These are phyloP conservation scores for Neocatenulostroma microsporum DNA, from an alignment of 2,329 filamentous ascomycete species.

Conservation along the genomic window DNA sequence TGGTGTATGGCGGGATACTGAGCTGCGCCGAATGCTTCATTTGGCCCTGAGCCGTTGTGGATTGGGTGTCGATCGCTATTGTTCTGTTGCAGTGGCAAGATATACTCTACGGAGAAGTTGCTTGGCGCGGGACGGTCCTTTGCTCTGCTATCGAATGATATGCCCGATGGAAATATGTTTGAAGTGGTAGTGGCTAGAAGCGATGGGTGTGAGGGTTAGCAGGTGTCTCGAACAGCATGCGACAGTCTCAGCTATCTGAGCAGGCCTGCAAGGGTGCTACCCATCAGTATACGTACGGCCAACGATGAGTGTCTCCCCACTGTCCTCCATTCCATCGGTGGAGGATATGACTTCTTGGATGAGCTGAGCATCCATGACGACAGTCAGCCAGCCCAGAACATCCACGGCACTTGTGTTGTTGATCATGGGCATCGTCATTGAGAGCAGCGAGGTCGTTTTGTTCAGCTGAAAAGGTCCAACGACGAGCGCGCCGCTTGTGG, in stretches of 20 bases:
- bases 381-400: conserved; percentile 75
- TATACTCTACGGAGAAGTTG: conserved; percentile 23
- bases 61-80: conserved; percentile 22
- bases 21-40: conserved; percentile 50
- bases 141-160: conserved; percentile 27
- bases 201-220: no score
- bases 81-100: conserved; percentile 21
- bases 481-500: conserved; percentile 51
- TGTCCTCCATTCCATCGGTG: conserved; percentile 61
- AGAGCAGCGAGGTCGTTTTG: conserved; percentile 64
- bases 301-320: conserved; percentile 62
- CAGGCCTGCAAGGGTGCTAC: no score
- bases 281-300: no score
- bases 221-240: no score
- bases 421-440: conserved; percentile 71
- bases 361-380: conserved; percentile 61
- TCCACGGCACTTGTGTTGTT: conserved; percentile 54
- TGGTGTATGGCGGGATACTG: conserved; percentile 56
- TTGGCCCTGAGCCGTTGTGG: conserved; percentile 31
- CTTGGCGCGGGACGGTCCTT: conserved; percentile 14
- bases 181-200: conserved; percentile 54
- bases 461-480: conserved; percentile 71
- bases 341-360: conserved; percentile 57
- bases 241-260: no score
- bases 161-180: conserved; percentile 45